Evolutionary conservation across 208 protist genomes (phyloP).

Genomic region (Acanthamoeba lenticulata): DNA sequence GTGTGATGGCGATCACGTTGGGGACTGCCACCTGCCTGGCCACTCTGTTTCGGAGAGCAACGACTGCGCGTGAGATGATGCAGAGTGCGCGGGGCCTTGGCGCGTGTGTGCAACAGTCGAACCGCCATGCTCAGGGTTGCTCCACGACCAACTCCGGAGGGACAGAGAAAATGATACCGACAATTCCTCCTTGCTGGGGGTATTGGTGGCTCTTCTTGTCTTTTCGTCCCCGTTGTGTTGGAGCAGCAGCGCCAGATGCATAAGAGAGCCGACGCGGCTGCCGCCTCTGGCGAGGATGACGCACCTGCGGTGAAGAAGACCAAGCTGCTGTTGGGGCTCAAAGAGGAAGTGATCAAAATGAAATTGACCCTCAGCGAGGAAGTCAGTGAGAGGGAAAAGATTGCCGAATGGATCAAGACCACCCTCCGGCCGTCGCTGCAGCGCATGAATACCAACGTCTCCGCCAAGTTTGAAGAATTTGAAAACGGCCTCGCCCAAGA

Average conservation of each 20-base stretch:
- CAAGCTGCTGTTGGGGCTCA: conserved; percentile 52
- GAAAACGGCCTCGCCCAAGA: background rate
- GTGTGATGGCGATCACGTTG: no score
- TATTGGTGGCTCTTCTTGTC: no score
- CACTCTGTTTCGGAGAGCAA: no score
- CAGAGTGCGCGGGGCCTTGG: no score
- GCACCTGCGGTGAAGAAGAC: conserved; percentile 49
- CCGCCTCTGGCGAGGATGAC: background rate
- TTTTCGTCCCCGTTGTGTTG: no score
- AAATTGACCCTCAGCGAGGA: conserved; percentile 31
- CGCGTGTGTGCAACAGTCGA: no score
- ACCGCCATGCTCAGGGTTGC: no score
- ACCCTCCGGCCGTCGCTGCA: conserved; percentile 50
- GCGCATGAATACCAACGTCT: conserved; percentile 43
- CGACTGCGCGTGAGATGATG: no score
- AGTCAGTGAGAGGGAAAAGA: background rate
- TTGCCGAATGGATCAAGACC: conserved; percentile 51
- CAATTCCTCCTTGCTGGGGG: no score
- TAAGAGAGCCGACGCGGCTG: background rate
- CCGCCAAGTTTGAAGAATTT: conserved; percentile 27
- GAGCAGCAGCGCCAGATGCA: background rate
- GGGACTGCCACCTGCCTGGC: no score
- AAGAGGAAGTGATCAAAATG: conserved; percentile 52
- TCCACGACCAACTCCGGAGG: no score
- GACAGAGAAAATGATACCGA: no score